These are phyloP conservation scores for Aspergillus novoparasiticus DNA, from an alignment of 2,329 filamentous ascomycete species.

Conservation along the genomic window DNA sequence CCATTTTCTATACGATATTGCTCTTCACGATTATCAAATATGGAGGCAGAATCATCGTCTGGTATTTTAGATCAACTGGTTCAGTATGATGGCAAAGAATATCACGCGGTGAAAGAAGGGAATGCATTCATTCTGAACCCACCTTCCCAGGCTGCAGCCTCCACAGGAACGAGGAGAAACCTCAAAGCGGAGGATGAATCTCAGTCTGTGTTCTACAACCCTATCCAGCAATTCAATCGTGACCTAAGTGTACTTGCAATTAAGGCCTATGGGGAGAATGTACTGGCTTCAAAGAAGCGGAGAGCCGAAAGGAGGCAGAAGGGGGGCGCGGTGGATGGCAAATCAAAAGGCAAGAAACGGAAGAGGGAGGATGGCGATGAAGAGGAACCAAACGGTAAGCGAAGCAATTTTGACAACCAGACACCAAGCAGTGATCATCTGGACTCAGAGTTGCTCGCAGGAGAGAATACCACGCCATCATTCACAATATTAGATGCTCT, in stretches of 20 bases:
- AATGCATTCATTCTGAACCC: constrained; percentile 69
- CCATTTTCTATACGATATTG: constrained; percentile 2
- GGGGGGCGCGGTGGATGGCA: constrained; percentile 35
- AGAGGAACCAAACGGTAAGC: constrained; percentile 21
- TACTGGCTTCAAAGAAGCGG: constrained; percentile 55
- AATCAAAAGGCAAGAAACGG: constrained; percentile 40
- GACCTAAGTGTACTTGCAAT: constrained; percentile 93
- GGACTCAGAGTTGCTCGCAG: constrained; percentile 19
- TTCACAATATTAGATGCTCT: constrained; percentile 94
- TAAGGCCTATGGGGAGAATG: constrained; percentile 78
- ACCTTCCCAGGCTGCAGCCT: constrained; percentile 46
- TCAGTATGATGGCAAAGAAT: constrained; percentile 55
- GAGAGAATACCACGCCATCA: constrained; percentile 40
- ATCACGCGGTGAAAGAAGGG: constrained; percentile 67
- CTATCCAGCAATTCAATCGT: constrained; percentile 98
- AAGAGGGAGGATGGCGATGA: constrained; percentile 37
- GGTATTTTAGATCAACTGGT: constrained; percentile 27
- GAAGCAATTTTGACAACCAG: constrained; percentile 22
- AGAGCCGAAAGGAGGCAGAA: constrained; percentile 47
- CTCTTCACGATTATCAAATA: constrained; percentile 12
- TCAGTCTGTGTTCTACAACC: constrained; percentile 93
- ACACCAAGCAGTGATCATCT: constrained; percentile 18
- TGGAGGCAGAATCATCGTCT: constrained; percentile 22
- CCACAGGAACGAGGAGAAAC: constrained; percentile 47
- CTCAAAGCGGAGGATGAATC: constrained; percentile 60